These are phyloP conservation scores for Candida fluviatilis DNA, from an alignment of 805 yeast genomes.

Conservation along the genomic window DNA sequence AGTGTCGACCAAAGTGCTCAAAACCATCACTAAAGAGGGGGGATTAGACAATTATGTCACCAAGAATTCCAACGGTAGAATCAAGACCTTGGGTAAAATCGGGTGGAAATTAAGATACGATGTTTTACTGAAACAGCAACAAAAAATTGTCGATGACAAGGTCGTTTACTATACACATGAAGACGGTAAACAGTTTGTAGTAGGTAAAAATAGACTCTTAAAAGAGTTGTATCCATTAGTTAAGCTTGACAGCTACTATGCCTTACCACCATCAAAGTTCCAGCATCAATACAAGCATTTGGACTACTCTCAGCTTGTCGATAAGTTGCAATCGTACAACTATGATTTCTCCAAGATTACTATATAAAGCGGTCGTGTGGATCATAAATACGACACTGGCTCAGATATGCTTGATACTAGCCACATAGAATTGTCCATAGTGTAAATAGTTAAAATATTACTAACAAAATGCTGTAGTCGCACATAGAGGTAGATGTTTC, in stretches of 20 bases:
- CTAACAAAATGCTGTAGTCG: background rate
- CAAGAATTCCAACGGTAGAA: conserved; percentile 84
- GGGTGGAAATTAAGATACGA: conserved; percentile 90
- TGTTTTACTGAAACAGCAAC: conserved; percentile 48
- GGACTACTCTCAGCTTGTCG: conserved; percentile 46
- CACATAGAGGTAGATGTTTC: background rate
- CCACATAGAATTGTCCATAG: background rate
- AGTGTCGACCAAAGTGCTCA: conserved; percentile 75
- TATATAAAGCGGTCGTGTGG: conserved; percentile 7
- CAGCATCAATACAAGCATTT: conserved; percentile 39
- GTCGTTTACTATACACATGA: conserved; percentile 48
- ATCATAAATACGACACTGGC: no score
- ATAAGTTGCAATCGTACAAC: conserved; percentile 42
- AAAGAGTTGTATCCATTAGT: conserved; percentile 51
- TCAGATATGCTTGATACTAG: no score
- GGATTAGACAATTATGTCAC: conserved; percentile 86
- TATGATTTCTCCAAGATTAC: conserved; percentile 34
- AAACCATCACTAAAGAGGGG: conserved; percentile 88
- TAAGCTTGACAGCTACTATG: conserved; percentile 39
- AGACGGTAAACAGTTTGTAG: conserved; percentile 45
- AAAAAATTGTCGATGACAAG: conserved; percentile 30
- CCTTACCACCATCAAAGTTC: conserved; percentile 45
- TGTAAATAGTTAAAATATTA: conserved; percentile 1
- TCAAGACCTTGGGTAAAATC: conserved; percentile 85
- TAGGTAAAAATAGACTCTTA: conserved; percentile 64